Conservation (phyloP, 495 filamentous ascomycete species). For the Daldinia grandis region DNA sequence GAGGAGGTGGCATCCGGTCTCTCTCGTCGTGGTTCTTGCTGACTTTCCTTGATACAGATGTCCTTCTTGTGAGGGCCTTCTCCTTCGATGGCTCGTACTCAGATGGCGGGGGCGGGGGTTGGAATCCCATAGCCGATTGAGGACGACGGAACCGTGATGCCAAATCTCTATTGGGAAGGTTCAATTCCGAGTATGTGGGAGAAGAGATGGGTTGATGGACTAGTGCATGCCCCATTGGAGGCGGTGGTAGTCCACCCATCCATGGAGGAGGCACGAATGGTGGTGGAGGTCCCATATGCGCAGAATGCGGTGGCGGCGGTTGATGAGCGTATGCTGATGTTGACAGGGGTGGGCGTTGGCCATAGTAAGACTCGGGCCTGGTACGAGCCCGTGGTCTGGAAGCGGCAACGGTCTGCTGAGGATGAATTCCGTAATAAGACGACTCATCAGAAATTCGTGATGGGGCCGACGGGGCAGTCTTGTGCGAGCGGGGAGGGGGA, state of each 20-base stretch:
- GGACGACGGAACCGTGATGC: slow-evolving; percentile 52
- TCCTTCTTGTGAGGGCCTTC: slow-evolving; percentile 45
- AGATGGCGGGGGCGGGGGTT: slow-evolving; percentile 42
- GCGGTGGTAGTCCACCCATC: slow-evolving; percentile 25
- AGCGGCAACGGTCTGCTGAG: slow-evolving; percentile 40
- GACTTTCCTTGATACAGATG: slow-evolving; percentile 49
- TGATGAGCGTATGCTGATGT: slow-evolving; percentile 42
- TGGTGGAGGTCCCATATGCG: slow-evolving; percentile 33
- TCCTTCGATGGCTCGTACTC: slow-evolving; percentile 45
- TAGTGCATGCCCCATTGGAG: slow-evolving; percentile 38
- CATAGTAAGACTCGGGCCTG: slow-evolving; percentile 53
- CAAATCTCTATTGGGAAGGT: slow-evolving; percentile 37
- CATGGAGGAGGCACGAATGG: slow-evolving; percentile 36
- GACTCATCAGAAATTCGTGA: slow-evolving; percentile 49
- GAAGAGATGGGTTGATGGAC: slow-evolving; percentile 39
- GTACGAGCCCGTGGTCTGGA: slow-evolving; percentile 54
- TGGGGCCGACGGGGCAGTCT: slow-evolving; percentile 36
- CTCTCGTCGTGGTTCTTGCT: slow-evolving; percentile 51
- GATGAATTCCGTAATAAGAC: slow-evolving; percentile 51
- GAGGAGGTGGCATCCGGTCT: slow-evolving; percentile 52
- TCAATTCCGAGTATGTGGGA: slow-evolving; percentile 41
- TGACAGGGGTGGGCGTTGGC: slow-evolving; percentile 46
- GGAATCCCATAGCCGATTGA: slow-evolving; percentile 55
- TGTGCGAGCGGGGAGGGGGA: slow-evolving; percentile 35
- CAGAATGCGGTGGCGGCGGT: slow-evolving; percentile 33